These are phyloP conservation scores for Capsicum chinense DNA, from an alignment of 257 asterid species.

Conservation along the genomic window DNA sequence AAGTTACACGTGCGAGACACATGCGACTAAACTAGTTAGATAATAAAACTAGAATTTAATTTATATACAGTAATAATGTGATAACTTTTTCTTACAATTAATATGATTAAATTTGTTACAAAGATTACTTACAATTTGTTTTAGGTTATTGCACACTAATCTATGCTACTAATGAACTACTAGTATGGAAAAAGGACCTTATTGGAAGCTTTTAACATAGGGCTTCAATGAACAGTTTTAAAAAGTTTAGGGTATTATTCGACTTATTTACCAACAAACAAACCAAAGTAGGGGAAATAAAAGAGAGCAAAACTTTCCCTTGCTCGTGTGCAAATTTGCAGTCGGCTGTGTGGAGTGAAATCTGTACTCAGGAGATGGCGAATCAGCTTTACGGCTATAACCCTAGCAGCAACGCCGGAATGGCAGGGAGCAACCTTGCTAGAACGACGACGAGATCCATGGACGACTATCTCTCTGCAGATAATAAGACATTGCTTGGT, in stretches of 20 bases:
- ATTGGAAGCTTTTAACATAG: background rate
- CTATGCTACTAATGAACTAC: background rate
- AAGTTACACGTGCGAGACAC: no score
- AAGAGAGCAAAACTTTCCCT: background rate
- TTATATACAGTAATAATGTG: no score
- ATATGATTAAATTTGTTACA: no score
- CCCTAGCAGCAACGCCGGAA: conserved; percentile 49
- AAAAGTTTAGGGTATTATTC: background rate
- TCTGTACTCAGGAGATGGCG: conserved; percentile 45
- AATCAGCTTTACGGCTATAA: conserved; percentile 65
- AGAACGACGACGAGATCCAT: conserved; percentile 54
- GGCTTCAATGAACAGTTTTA: background rate
- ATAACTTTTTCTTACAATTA: no score
- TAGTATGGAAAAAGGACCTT: background rate
- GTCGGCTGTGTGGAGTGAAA: conserved; percentile 20
- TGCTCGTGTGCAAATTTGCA: background rate
- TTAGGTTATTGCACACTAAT: no score
- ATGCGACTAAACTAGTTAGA: no score
- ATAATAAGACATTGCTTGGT: conserved; percentile 49
- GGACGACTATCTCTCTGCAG: conserved; percentile 53
- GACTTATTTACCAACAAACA: background rate
- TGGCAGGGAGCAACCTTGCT: conserved; percentile 41
- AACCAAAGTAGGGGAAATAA: background rate
- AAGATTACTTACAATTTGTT: no score
- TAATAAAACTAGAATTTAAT: no score